These are phyloP conservation scores for Melastoma candidum DNA, from an alignment of 441 rosid genomes.

Conservation along the genomic window DNA sequence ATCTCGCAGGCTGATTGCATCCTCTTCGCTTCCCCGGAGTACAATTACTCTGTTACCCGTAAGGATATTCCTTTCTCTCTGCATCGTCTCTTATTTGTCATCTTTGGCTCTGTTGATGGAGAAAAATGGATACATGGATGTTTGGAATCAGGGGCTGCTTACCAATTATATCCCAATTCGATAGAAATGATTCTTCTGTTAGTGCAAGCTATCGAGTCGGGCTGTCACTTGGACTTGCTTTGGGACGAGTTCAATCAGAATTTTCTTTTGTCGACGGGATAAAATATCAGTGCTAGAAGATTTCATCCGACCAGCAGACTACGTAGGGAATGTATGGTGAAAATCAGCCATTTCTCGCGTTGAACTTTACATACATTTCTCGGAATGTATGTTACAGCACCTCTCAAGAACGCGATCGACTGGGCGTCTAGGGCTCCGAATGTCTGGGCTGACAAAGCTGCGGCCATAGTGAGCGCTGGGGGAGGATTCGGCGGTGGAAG, in stretches of 20 bases:
- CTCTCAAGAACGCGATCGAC: constrained; percentile 72
- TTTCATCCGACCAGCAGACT: neutral
- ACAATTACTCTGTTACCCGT: constrained; percentile 68
- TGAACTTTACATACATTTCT: neutral
- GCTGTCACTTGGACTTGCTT: too few relatives aligned
- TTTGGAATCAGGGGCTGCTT: too few relatives aligned
- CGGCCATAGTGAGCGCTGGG: constrained; percentile 56
- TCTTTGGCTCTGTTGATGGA: neutral
- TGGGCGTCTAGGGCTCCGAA: constrained; percentile 82
- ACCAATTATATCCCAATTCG: too few relatives aligned
- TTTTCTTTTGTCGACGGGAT: too few relatives aligned
- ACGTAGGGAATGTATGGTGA: neutral
- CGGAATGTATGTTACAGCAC: constrained; percentile 21
- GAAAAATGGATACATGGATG: too few relatives aligned
- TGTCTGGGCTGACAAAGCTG: constrained; percentile 68
- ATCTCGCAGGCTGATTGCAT: constrained; percentile 42
- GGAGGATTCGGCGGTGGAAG: constrained; percentile 49
- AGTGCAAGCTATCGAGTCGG: too few relatives aligned
- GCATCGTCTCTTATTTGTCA: too few relatives aligned
- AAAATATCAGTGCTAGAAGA: too few relatives aligned
- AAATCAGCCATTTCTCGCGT: neutral
- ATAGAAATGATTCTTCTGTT: too few relatives aligned
- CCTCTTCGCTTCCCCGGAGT: constrained; percentile 73
- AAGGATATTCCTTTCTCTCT: constrained; percentile 2
- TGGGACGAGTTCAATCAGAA: too few relatives aligned